phyloP scores from a whole-genome alignment of 805 yeast species.

The Lipomyces starkeyi region DNA sequence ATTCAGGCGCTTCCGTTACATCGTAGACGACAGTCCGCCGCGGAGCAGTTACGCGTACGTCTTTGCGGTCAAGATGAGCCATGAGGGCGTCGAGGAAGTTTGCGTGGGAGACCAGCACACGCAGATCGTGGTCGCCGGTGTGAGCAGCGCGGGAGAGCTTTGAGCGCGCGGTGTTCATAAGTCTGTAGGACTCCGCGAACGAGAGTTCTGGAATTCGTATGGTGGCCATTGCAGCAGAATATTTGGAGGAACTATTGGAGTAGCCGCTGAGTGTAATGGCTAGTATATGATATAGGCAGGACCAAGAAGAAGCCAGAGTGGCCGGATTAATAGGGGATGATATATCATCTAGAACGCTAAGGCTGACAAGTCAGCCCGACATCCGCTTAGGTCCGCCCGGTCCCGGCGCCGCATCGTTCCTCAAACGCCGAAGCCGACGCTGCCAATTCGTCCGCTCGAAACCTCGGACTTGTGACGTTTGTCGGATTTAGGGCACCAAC shows the following conservation, averaged over 20 bases:
- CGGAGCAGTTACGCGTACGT: constrained; percentile 32
- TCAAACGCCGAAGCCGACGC: too few relatives aligned
- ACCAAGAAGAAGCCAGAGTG: too few relatives aligned
- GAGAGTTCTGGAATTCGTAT: neutral
- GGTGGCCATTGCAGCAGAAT: neutral
- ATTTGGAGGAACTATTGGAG: neutral
- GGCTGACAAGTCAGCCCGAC: too few relatives aligned
- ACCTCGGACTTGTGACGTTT: too few relatives aligned
- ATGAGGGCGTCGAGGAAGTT: constrained; percentile 70
- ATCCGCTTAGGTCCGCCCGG: too few relatives aligned
- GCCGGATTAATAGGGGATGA: too few relatives aligned
- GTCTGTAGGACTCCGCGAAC: constrained; percentile 59
- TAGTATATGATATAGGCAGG: too few relatives aligned
- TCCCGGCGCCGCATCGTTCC: too few relatives aligned
- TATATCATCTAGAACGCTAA: too few relatives aligned
- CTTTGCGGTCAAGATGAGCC: constrained; percentile 49
- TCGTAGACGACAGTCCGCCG: constrained; percentile 13
- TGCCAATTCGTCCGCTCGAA: too few relatives aligned
- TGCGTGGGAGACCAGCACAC: constrained; percentile 70
- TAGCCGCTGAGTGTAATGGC: too few relatives aligned
- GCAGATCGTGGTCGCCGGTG: constrained; percentile 60
- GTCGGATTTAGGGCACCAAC: too few relatives aligned
- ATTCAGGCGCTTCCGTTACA: constrained; percentile 28
- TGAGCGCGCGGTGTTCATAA: constrained; percentile 68
- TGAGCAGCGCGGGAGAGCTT: constrained; percentile 69